Conservation (phyloP, 768 basidiomycete species). For the Ramaria sp. region DNA sequence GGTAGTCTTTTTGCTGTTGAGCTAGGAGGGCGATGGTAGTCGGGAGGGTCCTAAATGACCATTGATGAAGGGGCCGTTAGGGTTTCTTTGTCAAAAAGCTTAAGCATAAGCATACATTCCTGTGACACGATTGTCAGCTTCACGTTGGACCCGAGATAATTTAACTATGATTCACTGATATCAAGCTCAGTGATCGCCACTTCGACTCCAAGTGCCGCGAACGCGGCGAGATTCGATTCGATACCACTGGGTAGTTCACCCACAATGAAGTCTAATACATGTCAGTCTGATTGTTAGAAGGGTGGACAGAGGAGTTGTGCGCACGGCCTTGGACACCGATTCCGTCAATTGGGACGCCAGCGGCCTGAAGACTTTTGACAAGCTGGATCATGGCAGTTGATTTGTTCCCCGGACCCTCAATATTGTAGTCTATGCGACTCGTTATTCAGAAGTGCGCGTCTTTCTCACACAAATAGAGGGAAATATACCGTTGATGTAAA, state of each 20-base stretch:
- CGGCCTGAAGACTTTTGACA: conserved; percentile 34
- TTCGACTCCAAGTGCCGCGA: conserved; percentile 52
- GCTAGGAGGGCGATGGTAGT: conserved; percentile 34
- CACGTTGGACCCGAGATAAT: neutral
- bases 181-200: conserved; percentile 56
- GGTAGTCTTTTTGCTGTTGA: conserved; percentile 49
- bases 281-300: neutral
- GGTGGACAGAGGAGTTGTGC: neutral
- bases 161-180: neutral
- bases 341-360: conserved; percentile 46
- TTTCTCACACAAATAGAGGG: neutral
- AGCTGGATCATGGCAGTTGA: conserved; percentile 45
- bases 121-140: neutral
- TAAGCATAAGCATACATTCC: neutral
- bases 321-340: conserved; percentile 44
- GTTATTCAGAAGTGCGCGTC: neutral
- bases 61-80: neutral
- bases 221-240: conserved; percentile 36
- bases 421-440: conserved; percentile 23
- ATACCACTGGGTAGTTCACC: conserved; percentile 41
- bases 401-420: conserved; percentile 30
- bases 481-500: conserved; percentile 31
- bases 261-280: conserved; percentile 35
- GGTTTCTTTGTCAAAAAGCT: neutral
- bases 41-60: conserved; percentile 35